Evolutionary conservation across 371 early-diverging fungal genomes (phyloP).

Genomic region (Mucor mucedo): DNA sequence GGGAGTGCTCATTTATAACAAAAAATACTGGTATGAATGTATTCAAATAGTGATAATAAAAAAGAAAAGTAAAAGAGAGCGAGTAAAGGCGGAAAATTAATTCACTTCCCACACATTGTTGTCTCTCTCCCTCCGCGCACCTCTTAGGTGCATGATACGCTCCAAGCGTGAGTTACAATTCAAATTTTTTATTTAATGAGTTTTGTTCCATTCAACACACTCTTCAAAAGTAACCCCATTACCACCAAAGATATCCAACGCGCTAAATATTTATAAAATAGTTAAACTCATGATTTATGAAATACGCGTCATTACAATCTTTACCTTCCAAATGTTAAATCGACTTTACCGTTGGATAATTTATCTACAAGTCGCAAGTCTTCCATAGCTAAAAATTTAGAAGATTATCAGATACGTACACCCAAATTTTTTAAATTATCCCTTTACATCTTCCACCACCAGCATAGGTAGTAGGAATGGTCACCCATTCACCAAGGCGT

Average conservation of each 20-base stretch:
- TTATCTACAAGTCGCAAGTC: slow-evolving; percentile 83
- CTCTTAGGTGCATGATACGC: no score
- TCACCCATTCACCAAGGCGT: slow-evolving; percentile 85
- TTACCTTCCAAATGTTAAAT: slow-evolving; percentile 92
- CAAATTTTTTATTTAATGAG: slow-evolving; percentile 16
- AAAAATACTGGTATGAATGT: slow-evolving; percentile 2
- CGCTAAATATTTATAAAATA: slow-evolving; percentile 51
- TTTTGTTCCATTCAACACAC: slow-evolving; percentile 78
- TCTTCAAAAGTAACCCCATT: slow-evolving; percentile 79
- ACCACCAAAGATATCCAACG: slow-evolving; percentile 98
- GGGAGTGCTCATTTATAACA: not conserved
- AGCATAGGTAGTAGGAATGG: slow-evolving; percentile 94
- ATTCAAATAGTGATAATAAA: not conserved
- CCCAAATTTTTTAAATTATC: no score
- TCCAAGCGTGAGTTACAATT: no score
- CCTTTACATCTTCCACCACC: slow-evolving; percentile 86
- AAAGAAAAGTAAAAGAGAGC: not conserved
- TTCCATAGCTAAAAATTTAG: slow-evolving; percentile 49
- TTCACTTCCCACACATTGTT: not conserved
- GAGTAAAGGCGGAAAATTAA: slow-evolving; percentile 24
- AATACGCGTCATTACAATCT: not conserved
- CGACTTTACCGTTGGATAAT: slow-evolving; percentile 85
- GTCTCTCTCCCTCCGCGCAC: no score
- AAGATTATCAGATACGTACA: no score
- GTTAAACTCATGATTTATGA: not conserved